Conservation (phyloP, 164 flowering plant species). For the Santalum album region DNA sequence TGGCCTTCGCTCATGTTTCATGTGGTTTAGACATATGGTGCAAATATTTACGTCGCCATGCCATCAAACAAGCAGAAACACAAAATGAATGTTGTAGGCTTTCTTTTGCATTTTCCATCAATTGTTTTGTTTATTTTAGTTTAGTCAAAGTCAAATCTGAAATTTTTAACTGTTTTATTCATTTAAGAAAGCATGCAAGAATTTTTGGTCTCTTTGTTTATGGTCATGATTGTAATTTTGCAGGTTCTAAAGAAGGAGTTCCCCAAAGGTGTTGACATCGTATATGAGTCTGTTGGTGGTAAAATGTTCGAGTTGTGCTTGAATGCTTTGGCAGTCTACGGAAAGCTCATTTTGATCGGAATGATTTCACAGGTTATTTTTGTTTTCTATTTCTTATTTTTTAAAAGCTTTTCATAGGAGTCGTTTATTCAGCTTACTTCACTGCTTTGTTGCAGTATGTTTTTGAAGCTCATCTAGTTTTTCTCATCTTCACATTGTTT, state of each 20-base stretch:
- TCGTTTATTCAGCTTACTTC: too few relatives aligned
- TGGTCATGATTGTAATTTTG: not conserved
- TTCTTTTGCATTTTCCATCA: too few relatives aligned
- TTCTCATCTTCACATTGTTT: too few relatives aligned
- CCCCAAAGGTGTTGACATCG: slow-evolving; percentile 82
- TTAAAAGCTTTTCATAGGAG: not conserved
- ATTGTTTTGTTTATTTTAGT: too few relatives aligned
- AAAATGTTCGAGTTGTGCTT: slow-evolving; percentile 83
- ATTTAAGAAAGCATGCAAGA: too few relatives aligned
- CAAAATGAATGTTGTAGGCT: not conserved
- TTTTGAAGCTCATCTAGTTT: too few relatives aligned
- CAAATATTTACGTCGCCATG: not conserved
- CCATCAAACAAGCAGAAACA: not conserved
- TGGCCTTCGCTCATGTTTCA: not conserved
- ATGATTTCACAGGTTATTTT: slow-evolving; percentile 90
- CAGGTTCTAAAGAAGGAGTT: slow-evolving; percentile 92
- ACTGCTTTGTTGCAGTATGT: too few relatives aligned
- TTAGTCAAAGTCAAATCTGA: too few relatives aligned
- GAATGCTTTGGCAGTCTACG: slow-evolving; percentile 81
- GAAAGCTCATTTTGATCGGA: slow-evolving; percentile 86
- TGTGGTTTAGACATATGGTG: too few relatives aligned
- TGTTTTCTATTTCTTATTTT: not conserved
- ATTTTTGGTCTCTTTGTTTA: not conserved
- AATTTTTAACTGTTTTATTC: too few relatives aligned
- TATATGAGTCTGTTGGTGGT: slow-evolving; percentile 97